Evolutionary conservation across 2,329 filamentous ascomycete species (phyloP).

Genomic region (Macrophomina phaseolina): DNA sequence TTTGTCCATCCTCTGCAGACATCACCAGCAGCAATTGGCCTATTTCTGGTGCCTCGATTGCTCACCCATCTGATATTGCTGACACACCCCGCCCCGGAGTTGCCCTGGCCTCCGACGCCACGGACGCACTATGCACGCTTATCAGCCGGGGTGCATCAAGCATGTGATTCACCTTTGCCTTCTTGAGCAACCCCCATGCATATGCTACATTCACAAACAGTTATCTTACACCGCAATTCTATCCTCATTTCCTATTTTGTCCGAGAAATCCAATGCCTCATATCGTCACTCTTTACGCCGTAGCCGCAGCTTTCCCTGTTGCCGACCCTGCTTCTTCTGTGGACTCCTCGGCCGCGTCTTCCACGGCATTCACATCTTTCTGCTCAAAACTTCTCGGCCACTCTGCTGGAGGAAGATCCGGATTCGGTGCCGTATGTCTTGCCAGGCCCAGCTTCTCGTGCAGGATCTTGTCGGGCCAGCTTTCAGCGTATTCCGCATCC

Average conservation of each 20-base stretch:
- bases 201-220: background rate
- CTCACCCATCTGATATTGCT: background rate
- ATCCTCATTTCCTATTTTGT: background rate
- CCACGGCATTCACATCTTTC: background rate
- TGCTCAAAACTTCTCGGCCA: conserved; percentile 6
- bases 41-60: background rate
- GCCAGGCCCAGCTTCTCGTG: conserved; percentile 30
- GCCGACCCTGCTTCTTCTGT: background rate
- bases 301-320: background rate
- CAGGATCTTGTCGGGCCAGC: conserved; percentile 32
- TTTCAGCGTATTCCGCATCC: conserved; percentile 37
- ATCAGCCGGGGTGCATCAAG: background rate
- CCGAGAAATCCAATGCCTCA: background rate
- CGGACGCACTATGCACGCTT: background rate
- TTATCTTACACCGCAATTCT: conserved; percentile 7
- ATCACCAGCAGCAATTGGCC: background rate
- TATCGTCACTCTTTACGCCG: background rate
- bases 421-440: conserved; percentile 8
- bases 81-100: background rate
- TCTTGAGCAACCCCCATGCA: background rate
- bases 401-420: background rate
- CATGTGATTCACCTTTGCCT: background rate
- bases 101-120: background rate
- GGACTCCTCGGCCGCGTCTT: background rate
- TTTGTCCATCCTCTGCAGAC: background rate